Base-by-base conservation (phyloP, 371 early-diverging fungal species). In the Mortierella sp. region DNA sequence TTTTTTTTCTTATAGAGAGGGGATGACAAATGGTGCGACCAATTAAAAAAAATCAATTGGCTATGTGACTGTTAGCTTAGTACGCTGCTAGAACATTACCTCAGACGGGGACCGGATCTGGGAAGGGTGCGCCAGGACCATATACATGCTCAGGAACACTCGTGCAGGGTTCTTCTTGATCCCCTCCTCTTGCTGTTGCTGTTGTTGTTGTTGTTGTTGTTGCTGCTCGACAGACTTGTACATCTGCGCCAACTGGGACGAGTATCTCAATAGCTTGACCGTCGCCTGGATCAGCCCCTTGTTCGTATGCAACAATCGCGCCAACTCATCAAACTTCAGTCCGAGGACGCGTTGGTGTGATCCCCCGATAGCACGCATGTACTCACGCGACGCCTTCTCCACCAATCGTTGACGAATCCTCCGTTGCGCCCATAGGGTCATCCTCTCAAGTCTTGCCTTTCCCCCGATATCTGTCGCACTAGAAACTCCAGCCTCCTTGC, bases 141-240 rank as follows among this genome's bases (percentile, higher is more conserved):
- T 81, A 65, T 79, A 85, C 79, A 79, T 74, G 68, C 86, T 85
- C 55, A 85, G 71, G 68, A 85, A 79, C 12, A 85, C 82, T 27
- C 86, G 79, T 21, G 79, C 86, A 4, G 84, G 78, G 21, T 77
- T 75, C 60, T 77, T 75, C 60, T 75, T 75, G 60, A 70, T 46
- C 27, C 8, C 1, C 2, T 46, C 12, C 11, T 14, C 11, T 11
- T 46, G 12, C 3, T 46, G 12, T 1, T 46, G 12, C 4, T 46
- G 48, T 46, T 46, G 48, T 12, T 46, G 48, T 46, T 35, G 35
- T 35, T 14, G 12, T 11, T 46, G 11, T 14, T 46, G 11, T 11
- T 46, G 11, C 16, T 46, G 14, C 14, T 14, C 11, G 12, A 12
- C 12, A 3, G 12, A 46, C 48, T 29, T 41, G 43, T 75, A 70